phyloP scores from a whole-genome alignment of 495 filamentous ascomycete species.

The Margaritispora aquatica region DNA sequence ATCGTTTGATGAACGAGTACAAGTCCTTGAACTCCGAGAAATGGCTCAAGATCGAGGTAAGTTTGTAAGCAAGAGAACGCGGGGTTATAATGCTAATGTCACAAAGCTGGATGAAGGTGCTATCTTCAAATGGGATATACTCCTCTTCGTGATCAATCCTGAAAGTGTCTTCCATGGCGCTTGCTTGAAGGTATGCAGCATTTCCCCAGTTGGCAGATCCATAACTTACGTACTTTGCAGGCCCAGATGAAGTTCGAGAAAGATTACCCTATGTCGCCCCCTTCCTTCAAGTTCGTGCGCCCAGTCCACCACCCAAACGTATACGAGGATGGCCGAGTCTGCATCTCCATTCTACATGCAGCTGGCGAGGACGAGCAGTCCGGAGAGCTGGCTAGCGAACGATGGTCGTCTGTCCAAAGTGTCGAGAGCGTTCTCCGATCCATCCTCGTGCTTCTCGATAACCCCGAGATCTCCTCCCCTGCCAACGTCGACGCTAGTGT shows the following conservation, averaged over 20 bases:
- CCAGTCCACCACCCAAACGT: slow-evolving; percentile 92
- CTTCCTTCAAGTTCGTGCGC: slow-evolving; percentile 79
- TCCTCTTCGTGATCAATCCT: slow-evolving; percentile 84
- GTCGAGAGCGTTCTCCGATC: slow-evolving; percentile 93
- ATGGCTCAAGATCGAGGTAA: slow-evolving; percentile 86
- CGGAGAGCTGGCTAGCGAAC: slow-evolving; percentile 79
- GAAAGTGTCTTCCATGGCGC: slow-evolving; percentile 88
- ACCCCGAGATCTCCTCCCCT: slow-evolving; percentile 85
- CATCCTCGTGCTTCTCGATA: slow-evolving; percentile 87
- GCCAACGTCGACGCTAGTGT: slow-evolving; percentile 94
- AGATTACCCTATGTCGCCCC: slow-evolving; percentile 90
- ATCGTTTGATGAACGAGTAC: slow-evolving; percentile 85
- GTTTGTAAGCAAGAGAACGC: background rate
- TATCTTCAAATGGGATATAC: slow-evolving; percentile 81
- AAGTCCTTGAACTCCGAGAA: slow-evolving; percentile 76
- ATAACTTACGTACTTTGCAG: slow-evolving; percentile 25
- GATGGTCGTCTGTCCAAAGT: slow-evolving; percentile 88
- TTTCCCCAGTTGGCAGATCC: background rate
- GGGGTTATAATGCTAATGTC: background rate
- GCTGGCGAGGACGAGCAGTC: slow-evolving; percentile 90
- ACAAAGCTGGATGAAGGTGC: slow-evolving; percentile 64
- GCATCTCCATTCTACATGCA: slow-evolving; percentile 92
- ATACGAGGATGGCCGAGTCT: slow-evolving; percentile 82
- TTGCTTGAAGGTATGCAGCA: slow-evolving; percentile 63
- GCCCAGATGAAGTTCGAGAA: slow-evolving; percentile 80